Evolutionary conservation across 495 filamentous ascomycete species (phyloP).

Genomic region (Cairneyella variabilis): DNA sequence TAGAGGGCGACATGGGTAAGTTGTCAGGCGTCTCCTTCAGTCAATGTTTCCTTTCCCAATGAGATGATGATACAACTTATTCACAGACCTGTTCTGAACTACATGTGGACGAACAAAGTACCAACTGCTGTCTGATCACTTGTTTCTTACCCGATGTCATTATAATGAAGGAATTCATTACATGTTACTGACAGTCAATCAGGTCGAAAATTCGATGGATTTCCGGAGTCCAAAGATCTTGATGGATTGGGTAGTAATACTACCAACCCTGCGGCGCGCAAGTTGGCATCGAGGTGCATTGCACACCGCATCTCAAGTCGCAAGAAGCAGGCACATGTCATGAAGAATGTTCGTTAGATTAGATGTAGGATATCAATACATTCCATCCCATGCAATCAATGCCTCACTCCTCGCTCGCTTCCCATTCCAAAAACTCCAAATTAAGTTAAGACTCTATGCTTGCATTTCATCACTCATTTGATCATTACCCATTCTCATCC

Average conservation of each 20-base stretch:
- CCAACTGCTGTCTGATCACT: conserved; percentile 77
- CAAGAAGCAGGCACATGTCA: no score
- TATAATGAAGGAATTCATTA: no score
- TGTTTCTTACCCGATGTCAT: not conserved
- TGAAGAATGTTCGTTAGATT: no score
- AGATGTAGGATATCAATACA: no score
- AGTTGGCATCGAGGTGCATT: no score
- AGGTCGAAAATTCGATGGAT: not conserved
- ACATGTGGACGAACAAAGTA: conserved; percentile 59
- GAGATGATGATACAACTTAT: conserved; percentile 63
- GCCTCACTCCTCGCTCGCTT: not conserved
- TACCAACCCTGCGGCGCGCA: no score
- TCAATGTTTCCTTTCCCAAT: conserved; percentile 1
- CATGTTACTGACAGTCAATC: not conserved
- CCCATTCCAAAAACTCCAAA: not conserved
- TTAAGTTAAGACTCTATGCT: not conserved
- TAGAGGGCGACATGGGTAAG: not conserved
- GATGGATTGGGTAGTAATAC: no score
- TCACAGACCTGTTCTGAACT: conserved; percentile 82
- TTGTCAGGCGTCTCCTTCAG: not conserved
- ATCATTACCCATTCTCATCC: not conserved
- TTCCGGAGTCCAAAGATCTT: no score
- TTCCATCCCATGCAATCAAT: not conserved
- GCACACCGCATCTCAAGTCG: no score
- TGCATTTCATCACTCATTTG: no score